Evolutionary conservation across 2,329 filamentous ascomycete genomes (phyloP).

Genomic region (Xylariaceae sp.): DNA sequence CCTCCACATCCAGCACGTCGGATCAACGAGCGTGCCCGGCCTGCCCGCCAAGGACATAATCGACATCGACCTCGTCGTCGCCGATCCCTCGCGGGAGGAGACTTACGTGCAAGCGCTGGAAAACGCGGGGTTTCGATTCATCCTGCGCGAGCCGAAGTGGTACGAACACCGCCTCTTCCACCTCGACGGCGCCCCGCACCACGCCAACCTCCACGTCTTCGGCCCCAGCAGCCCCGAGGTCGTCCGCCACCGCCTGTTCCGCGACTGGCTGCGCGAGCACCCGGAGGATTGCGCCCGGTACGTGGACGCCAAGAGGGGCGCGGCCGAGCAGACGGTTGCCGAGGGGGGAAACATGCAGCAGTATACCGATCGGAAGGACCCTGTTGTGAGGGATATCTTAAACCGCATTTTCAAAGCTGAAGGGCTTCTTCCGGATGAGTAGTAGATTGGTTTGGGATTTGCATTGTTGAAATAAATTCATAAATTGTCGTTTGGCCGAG

Average conservation of each 20-base stretch:
- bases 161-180: conserved; percentile 16
- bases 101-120: conserved; percentile 13
- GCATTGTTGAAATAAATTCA: too few relatives aligned
- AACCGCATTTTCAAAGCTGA: conserved; percentile 13
- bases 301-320: conserved; percentile 7
- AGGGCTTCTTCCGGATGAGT: conserved; percentile 4
- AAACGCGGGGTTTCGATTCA: conserved; percentile 12
- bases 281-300: conserved; percentile 12
- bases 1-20: conserved; percentile 11
- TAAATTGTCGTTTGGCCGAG: too few relatives aligned
- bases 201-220: conserved; percentile 15
- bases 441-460: too few relatives aligned
- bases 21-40: conserved; percentile 15
- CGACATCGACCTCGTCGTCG: conserved; percentile 13
- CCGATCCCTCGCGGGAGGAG: conserved; percentile 10
- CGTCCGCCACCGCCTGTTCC: conserved; percentile 12
- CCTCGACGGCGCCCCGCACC: conserved; percentile 1
- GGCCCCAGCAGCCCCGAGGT: conserved; percentile 8
- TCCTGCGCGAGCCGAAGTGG: conserved; percentile 13
- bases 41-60: conserved; percentile 15
- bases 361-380: conserved; percentile 12
- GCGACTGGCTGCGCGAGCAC: conserved; percentile 16
- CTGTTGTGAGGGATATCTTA: conserved; percentile 11
- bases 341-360: conserved; percentile 4
- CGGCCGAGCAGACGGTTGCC: conserved; percentile 1